A percentile compares a stretch with the other conserved stretches of the same genome.
Conservation (phyloP, 306 rosid genomes). For the Cicer chorassanicum region DNA sequence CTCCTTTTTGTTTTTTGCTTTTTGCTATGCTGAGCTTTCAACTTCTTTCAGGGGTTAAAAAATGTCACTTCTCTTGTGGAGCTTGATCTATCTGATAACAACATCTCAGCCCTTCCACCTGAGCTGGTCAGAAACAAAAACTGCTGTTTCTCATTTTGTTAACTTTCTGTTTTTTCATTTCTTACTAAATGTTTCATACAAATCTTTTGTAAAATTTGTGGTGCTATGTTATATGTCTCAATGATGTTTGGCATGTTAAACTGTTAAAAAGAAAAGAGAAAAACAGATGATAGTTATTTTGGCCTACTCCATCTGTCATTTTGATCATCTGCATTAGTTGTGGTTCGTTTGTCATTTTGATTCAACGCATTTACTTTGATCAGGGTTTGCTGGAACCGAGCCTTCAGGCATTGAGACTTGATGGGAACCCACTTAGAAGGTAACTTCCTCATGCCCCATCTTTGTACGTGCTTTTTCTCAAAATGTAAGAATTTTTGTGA, state of each 20-base stretch:
- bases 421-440: slow-evolving; percentile 98
- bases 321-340: slow-evolving; percentile 16
- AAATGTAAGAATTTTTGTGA: slow-evolving; percentile 28
- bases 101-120: slow-evolving; percentile 79
- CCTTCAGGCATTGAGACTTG: slow-evolving; percentile 80
- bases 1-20: background rate
- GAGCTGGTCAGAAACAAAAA: slow-evolving; percentile 71
- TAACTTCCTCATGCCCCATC: slow-evolving; percentile 35
- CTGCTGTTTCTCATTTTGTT: slow-evolving; percentile 38
- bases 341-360: slow-evolving; percentile 27
- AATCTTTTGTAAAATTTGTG: slow-evolving; percentile 32
- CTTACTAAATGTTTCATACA: slow-evolving; percentile 11
- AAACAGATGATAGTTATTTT: background rate
- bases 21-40: slow-evolving; percentile 23
- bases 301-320: background rate
- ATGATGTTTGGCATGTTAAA: slow-evolving; percentile 24
- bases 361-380: slow-evolving; percentile 43
- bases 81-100: slow-evolving; percentile 84
- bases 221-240: slow-evolving; percentile 7
- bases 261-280: background rate
- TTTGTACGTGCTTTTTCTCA: slow-evolving; percentile 28
- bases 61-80: slow-evolving; percentile 70
- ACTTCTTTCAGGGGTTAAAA: slow-evolving; percentile 70
- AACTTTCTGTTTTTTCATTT: background rate
- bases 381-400: slow-evolving; percentile 90